Base-by-base conservation (phyloP, 176 grass and related monocot genomes). In the Musa acuminata region DNA sequence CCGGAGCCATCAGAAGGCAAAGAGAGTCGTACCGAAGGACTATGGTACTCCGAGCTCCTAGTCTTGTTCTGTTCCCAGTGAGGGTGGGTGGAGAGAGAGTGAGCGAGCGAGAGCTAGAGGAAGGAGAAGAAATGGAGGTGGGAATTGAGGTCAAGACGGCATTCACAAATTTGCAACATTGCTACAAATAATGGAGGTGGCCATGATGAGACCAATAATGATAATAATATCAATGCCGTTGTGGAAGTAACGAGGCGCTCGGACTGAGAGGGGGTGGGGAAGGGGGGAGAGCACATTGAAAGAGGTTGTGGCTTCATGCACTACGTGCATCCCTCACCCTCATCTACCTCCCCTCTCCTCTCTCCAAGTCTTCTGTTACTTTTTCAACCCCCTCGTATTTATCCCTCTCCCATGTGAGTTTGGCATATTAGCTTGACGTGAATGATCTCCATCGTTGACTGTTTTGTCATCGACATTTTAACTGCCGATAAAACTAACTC, bases 1-100 rank as follows among this genome's bases (percentile, higher is more conserved):
- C 79, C 60, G 84, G 80, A 51, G 88, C 88, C 91, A 99, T 99
- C 66, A 53, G 7, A 48, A 73, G 35, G 35, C 35, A 43, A 43
- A 43, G 35, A 6, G 35, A 6, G 35, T 43, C 5, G 35, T 43
- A 43, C 0, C 3, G 4, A 43, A 43, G 35, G 35, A 43, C 35
- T 43, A 43, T 43, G 35, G 35, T 5, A 5, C 3, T 35, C 3
- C 29, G 29, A 35, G 29, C 29, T 35, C 29, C 29, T 4, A 35
- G 29, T 35, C 4, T 35, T 35, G 29, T 35, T 35, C 3, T 4
- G 29, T 6, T 43, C 35, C 35, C 4, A 43, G 35, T 43, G 35
- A 43, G 35, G 35, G 29, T 29, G 57, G 73, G 74, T 71, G 4
- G 35, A 43, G 35, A 43, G 35, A 43, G 24, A 84, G 84, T 82